A percentile compares a stretch with the other conserved stretches of the same genome.
Evolutionary conservation across 768 basidiomycete genomes (phyloP).

Genomic region (Tricholoma hemisulphureum): DNA sequence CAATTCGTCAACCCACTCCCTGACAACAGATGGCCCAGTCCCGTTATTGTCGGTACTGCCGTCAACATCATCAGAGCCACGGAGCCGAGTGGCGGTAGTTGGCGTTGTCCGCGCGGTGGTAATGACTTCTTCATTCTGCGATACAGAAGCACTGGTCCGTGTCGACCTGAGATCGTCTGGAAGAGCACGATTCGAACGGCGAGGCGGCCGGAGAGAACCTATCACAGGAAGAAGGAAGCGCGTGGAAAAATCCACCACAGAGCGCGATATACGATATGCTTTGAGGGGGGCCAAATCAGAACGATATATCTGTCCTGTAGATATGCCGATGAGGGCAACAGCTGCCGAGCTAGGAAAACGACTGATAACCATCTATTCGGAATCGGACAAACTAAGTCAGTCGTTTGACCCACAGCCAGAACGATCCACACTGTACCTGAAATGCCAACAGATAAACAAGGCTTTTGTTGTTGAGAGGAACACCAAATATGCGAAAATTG

Average conservation of each 20-base stretch:
- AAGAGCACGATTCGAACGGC: slow-evolving; percentile 70
- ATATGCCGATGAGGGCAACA: slow-evolving; percentile 60
- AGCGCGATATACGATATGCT: slow-evolving; percentile 69
- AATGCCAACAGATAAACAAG: slow-evolving; percentile 68
- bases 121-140: slow-evolving; percentile 56
- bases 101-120: slow-evolving; percentile 54
- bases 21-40: slow-evolving; percentile 51
- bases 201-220: slow-evolving; percentile 59
- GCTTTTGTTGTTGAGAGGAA: slow-evolving; percentile 74
- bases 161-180: slow-evolving; percentile 49
- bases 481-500: slow-evolving; percentile 70
- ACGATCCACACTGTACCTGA: slow-evolving; percentile 52
- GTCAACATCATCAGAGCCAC: slow-evolving; percentile 19
- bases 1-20: slow-evolving; percentile 79
- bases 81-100: slow-evolving; percentile 17
- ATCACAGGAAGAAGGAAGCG: slow-evolving; percentile 64
- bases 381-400: slow-evolving; percentile 5
- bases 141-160: slow-evolving; percentile 18
- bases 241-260: slow-evolving; percentile 52
- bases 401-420: background rate
- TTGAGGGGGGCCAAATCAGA: slow-evolving; percentile 81
- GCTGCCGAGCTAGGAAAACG: slow-evolving; percentile 65
- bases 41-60: slow-evolving; percentile 27
- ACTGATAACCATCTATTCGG: slow-evolving; percentile 61
- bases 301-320: slow-evolving; percentile 77